Conservation (phyloP, 2,329 filamentous ascomycete genomes). For the Ophiobolus disseminans region DNA sequence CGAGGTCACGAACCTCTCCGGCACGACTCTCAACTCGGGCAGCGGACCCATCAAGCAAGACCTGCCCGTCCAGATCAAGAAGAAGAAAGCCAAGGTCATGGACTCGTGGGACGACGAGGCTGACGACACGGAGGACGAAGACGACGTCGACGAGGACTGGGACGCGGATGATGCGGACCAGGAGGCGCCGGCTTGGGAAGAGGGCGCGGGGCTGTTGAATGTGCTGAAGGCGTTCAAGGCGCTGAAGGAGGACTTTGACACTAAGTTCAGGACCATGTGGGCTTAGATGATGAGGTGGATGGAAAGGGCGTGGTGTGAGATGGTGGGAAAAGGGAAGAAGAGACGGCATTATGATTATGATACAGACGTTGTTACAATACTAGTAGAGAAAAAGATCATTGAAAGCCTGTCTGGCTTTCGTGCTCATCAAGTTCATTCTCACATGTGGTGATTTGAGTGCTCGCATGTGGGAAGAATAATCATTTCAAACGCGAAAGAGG, state of each 20-base stretch:
- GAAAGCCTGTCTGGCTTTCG: too few relatives aligned
- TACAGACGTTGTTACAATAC: too few relatives aligned
- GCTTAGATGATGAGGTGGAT: slow-evolving; percentile 51
- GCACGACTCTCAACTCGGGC: slow-evolving; percentile 19
- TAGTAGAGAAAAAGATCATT: too few relatives aligned
- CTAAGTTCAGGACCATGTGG: slow-evolving; percentile 69
- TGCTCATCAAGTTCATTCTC: too few relatives aligned
- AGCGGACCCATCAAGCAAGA: slow-evolving; percentile 36
- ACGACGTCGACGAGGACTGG: slow-evolving; percentile 47
- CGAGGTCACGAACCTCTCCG: slow-evolving; percentile 14
- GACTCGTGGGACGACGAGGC: slow-evolving; percentile 52
- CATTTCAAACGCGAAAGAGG: too few relatives aligned
- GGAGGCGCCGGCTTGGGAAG: slow-evolving; percentile 49
- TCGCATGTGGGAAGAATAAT: too few relatives aligned
- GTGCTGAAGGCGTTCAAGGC: slow-evolving; percentile 66
- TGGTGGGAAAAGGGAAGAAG: too few relatives aligned
- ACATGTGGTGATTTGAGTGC: too few relatives aligned
- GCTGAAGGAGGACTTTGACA: slow-evolving; percentile 66
- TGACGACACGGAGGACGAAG: slow-evolving; percentile 47
- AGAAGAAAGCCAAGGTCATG: slow-evolving; percentile 46
- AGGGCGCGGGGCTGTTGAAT: slow-evolving; percentile 58
- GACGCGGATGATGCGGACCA: slow-evolving; percentile 33
- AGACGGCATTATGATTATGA: too few relatives aligned
- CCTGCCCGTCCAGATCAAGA: slow-evolving; percentile 46
- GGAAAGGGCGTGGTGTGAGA: not conserved